A percentile compares a stretch with the other conserved stretches of the same genome.
These are phyloP conservation scores for Chlorophyllum brunneum DNA, from an alignment of 768 basidiomycete genomes.

Conservation along the genomic window DNA sequence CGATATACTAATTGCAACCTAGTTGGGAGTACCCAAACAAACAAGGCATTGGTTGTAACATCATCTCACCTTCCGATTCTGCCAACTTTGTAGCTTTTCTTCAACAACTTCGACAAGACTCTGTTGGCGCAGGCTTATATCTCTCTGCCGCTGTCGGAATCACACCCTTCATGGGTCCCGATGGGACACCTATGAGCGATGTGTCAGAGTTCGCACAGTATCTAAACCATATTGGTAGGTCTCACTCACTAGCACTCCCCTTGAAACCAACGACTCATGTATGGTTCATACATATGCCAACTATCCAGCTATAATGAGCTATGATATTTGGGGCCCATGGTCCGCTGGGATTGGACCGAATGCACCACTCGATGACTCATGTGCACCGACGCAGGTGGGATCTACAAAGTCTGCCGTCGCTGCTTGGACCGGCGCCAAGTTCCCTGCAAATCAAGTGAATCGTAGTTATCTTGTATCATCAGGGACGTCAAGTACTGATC, in stretches of 20 bases:
- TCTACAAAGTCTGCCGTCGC: conserved; percentile 70
- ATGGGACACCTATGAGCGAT: conserved; percentile 55
- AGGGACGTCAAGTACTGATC: background rate
- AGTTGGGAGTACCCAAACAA: conserved; percentile 81
- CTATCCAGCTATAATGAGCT: conserved; percentile 53
- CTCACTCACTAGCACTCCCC: background rate
- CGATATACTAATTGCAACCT: background rate
- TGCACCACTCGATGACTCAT: conserved; percentile 74
- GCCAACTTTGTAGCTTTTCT: conserved; percentile 78
- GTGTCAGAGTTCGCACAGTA: conserved; percentile 67
- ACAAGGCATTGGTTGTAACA: conserved; percentile 66
- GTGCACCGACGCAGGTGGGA: conserved; percentile 51
- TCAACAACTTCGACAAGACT: conserved; percentile 53
- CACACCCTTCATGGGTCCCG: conserved; percentile 37
- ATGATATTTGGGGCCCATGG: conserved; percentile 52
- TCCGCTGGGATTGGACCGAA: conserved; percentile 69
- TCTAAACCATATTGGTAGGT: conserved; percentile 41
- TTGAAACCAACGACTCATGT: too few species aligned
- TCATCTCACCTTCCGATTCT: conserved; percentile 51
- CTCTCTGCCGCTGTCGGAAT: conserved; percentile 43
- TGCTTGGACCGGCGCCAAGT: conserved; percentile 71
- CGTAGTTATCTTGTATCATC: background rate
- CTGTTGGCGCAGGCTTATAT: conserved; percentile 46
- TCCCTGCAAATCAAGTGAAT: conserved; percentile 49
- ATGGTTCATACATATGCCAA: background rate